Evolutionary conservation across 257 asterid genomes (phyloP).

Genomic region (Fraxinus excelsior): DNA sequence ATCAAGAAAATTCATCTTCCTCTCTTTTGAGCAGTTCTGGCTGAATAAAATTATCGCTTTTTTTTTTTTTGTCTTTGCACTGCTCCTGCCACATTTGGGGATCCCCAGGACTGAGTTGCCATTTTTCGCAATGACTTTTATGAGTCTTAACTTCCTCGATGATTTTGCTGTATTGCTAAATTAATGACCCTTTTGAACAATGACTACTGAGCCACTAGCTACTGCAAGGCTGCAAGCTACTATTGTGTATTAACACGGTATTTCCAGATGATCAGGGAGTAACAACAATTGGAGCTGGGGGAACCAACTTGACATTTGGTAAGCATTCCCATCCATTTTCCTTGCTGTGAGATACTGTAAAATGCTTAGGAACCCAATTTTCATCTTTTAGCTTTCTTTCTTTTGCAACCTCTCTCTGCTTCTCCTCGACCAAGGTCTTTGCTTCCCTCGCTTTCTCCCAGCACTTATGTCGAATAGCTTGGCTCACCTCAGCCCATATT

Average conservation of each 20-base stretch:
- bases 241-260: background rate
- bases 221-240: background rate
- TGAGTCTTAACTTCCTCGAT: background rate
- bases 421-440: conserved; percentile 58
- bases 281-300: conserved; percentile 73
- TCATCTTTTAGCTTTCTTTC: conserved; percentile 45
- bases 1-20: background rate
- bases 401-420: conserved; percentile 55
- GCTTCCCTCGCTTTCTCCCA: conserved; percentile 79
- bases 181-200: background rate
- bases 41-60: background rate
- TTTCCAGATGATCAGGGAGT: conserved; percentile 19
- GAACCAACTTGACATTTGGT: conserved; percentile 50
- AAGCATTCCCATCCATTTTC: conserved; percentile 72
- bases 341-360: conserved; percentile 44
- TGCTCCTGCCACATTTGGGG: background rate
- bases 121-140: background rate
- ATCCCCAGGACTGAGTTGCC: background rate
- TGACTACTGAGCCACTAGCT: background rate
- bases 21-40: background rate
- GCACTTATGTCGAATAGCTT: conserved; percentile 47
- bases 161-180: background rate
- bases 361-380: conserved; percentile 63
- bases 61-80: background rate
- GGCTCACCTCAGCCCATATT: conserved; percentile 70